phyloP scores from a whole-genome alignment of 129 eudicot genomes.

The Artemisia argyi region DNA sequence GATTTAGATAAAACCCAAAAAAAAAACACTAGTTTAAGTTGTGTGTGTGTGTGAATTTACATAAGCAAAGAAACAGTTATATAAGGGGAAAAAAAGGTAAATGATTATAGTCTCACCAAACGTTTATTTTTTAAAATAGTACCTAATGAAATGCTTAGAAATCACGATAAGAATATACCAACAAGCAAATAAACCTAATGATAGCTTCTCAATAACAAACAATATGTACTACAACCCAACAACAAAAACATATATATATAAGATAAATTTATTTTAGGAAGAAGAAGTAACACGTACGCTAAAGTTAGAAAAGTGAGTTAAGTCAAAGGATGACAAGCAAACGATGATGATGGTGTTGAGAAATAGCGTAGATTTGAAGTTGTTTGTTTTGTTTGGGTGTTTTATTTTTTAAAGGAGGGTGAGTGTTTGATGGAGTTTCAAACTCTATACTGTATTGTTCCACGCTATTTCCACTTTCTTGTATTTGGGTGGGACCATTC shows the following conservation, averaged over 20 bases:
- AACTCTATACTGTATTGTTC: background rate
- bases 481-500: background rate
- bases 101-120: slow-evolving; percentile 38
- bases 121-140: slow-evolving; percentile 13
- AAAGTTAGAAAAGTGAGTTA: too few species aligned
- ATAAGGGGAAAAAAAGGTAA: slow-evolving; percentile 20
- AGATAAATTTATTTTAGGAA: too few species aligned
- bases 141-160: slow-evolving; percentile 42
- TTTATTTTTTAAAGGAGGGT: background rate
- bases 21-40: slow-evolving; percentile 18
- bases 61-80: slow-evolving; percentile 23
- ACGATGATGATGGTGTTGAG: background rate
- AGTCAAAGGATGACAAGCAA: background rate
- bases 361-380: background rate
- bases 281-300: background rate
- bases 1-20: slow-evolving; percentile 7
- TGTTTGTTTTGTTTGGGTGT: background rate
- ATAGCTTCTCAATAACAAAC: slow-evolving; percentile 35
- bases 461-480: background rate
- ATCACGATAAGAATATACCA: slow-evolving; percentile 32
- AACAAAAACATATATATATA: background rate
- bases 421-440: background rate
- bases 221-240: background rate
- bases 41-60: slow-evolving; percentile 22
- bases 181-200: slow-evolving; percentile 22